Evolutionary conservation across 805 yeast genomes (phyloP), one percentile per base, ranked within the genome.

Genomic region (Hanseniaspora occidentalis): DNA sequence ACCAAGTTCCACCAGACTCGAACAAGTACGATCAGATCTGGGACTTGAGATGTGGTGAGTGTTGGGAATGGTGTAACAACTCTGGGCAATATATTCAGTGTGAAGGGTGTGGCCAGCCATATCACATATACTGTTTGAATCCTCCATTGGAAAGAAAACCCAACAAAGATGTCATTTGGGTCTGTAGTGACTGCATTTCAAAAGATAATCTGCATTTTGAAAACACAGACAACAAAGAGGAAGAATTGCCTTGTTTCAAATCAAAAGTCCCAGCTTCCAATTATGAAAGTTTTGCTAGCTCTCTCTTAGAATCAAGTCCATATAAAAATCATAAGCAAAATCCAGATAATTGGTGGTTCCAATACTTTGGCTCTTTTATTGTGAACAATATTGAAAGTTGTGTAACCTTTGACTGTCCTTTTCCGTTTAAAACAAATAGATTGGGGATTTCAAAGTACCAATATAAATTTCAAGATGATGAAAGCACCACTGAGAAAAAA

Each of bases 161-260:
- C 1, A 77, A 83, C 35, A 64, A 94, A 43, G 95, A 95, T 1
- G 82, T 84, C 54, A 83, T 85, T 7, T 88, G 96, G 96, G 71
- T 84, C 20, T 86, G 96, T 64, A 88, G 84, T 22, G 56, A 64
- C 4, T 86, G 96, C 61, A 68, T 79, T n/a, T 71, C 74, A 48
- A 69, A 64, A 24, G 80, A 77, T 45, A 56, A 45, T 20, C 31
- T 40, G 3, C 35, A 35, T 11, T 36, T 36, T n/a, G 48, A 47
- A 31, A 40, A 45, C 27, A 31, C 31, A 8, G 35, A 27, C 6
- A 47, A 45, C 20, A 36, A 24, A 19, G 31, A 18, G 10, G 35
- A 17, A 19, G 43, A 35, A 17, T 21, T 40, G 21, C 19, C 6
- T 10, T 39, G 49, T 4, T 29, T 25, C 8, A 48, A 49, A 36